Percentiles rank a stretch among this genome's conserved stretches.
These are phyloP conservation scores for Spironucleus salmonicida DNA, from an alignment of 208 protist genomes.

Conservation along the genomic window DNA sequence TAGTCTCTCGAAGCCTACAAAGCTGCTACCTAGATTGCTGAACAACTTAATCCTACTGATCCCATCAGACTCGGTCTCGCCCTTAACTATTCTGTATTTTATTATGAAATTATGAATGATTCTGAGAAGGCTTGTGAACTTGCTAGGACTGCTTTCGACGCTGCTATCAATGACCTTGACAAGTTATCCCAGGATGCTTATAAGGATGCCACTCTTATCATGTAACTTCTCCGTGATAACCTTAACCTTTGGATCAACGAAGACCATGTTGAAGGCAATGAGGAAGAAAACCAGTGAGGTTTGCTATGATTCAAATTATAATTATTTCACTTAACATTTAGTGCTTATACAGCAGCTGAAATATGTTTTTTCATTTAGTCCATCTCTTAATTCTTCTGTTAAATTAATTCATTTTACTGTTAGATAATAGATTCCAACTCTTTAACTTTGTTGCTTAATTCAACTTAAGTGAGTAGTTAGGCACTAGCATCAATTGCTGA, in stretches of 20 bases:
- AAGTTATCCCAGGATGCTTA: constrained; percentile 84
- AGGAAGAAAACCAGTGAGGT: constrained; percentile 24
- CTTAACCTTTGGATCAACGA: constrained; percentile 81
- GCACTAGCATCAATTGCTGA: too few species aligned
- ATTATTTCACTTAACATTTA: too few species aligned
- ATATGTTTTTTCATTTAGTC: too few species aligned
- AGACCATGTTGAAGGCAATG: not conserved
- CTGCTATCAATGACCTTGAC: constrained; percentile 83
- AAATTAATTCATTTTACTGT: too few species aligned
- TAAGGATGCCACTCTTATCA: constrained; percentile 93
- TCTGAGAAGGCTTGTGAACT: constrained; percentile 72
- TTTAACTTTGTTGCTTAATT: too few species aligned
- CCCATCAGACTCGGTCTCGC: constrained; percentile 93
- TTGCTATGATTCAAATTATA: too few species aligned
- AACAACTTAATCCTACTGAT: constrained; percentile 66
- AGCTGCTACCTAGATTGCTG: constrained; percentile 49
- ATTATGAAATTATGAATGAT: constrained; percentile 93
- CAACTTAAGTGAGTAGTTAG: too few species aligned
- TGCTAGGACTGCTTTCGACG: constrained; percentile 73
- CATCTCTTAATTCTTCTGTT: too few species aligned
- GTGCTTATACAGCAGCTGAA: too few species aligned
- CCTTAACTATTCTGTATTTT: constrained; percentile 98
- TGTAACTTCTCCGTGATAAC: constrained; percentile 94
- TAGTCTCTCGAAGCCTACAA: constrained; percentile 56
- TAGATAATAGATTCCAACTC: too few species aligned